These are phyloP conservation scores for Scenedesmus sp. DNA, from an alignment of 163 green algal species.

Conservation along the genomic window DNA sequence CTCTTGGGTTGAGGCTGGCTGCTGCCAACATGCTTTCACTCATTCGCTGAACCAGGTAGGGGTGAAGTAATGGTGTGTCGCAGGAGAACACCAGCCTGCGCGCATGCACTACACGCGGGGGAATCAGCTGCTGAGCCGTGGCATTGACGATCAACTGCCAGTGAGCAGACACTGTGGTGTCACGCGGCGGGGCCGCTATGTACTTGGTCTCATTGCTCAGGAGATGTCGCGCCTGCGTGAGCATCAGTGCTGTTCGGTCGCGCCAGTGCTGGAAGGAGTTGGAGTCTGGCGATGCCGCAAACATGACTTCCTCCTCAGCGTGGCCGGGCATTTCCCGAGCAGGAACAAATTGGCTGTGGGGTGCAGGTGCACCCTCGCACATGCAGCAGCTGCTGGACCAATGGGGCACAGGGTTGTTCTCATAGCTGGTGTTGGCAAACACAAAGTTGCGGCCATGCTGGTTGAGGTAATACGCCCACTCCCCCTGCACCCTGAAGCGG, in stretches of 20 bases:
- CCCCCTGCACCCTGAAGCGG: not conserved
- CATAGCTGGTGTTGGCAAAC: not conserved
- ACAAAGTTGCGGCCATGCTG: slow-evolving; percentile 1
- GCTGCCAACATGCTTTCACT: not conserved
- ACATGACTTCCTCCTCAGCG: not conserved
- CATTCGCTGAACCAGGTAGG: not conserved
- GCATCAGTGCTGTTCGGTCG: not conserved
- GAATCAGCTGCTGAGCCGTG: not conserved
- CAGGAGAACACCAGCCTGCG: not conserved
- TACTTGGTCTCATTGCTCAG: not conserved
- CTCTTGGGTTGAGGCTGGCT: not conserved
- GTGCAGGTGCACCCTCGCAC: not conserved
- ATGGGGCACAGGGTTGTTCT: not conserved
- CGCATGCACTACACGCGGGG: not conserved
- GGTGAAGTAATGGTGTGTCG: not conserved
- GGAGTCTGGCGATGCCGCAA: not conserved
- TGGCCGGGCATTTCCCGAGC: not conserved
- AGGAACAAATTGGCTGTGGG: not conserved
- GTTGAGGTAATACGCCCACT: not conserved
- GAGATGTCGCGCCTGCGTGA: not conserved
- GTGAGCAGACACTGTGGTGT: not conserved
- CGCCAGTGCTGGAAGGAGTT: not conserved
- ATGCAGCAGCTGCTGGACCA: not conserved
- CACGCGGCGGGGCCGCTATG: not conserved
- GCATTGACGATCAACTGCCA: not conserved